These are phyloP conservation scores for Elaphomyces granulatus DNA, from an alignment of 495 filamentous ascomycete species.

Conservation along the genomic window DNA sequence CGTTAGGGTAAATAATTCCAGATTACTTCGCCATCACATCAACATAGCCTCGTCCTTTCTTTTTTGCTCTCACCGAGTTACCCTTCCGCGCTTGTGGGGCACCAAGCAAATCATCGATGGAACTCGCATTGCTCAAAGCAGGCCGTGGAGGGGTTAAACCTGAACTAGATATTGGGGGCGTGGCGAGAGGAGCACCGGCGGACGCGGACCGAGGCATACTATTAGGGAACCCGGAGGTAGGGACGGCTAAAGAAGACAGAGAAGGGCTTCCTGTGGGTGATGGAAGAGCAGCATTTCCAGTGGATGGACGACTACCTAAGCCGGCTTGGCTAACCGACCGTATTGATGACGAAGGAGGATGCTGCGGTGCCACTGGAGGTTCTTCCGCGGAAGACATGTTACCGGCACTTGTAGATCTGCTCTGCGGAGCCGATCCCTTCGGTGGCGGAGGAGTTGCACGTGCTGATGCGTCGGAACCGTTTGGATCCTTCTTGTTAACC, in stretches of 20 bases:
- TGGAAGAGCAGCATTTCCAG: constrained; percentile 21
- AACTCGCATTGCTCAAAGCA: constrained; percentile 59
- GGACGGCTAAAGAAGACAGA: constrained; percentile 19
- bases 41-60: constrained; percentile 74
- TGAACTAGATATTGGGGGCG: constrained; percentile 16
- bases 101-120: constrained; percentile 73
- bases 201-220: constrained; percentile 24
- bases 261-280: constrained; percentile 28
- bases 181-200: constrained; percentile 21
- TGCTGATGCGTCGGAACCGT: constrained; percentile 28
- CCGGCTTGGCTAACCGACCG: constrained; percentile 12
- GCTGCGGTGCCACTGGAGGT: constrained; percentile 9
- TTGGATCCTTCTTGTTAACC: constrained; percentile 84
- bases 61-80: constrained; percentile 50
- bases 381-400: constrained; percentile 18
- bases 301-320: constrained; percentile 24
- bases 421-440: constrained; percentile 30
- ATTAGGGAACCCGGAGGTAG: constrained; percentile 14
- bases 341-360: constrained; percentile 21
- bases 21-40: constrained; percentile 73
- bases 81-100: constrained; percentile 54
- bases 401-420: constrained; percentile 23
- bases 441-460: constrained; percentile 40
- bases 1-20: no score
- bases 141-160: constrained; percentile 34